Base-by-base conservation (phyloP, 352 stramenopile species). In the Peronospora destructor region DNA sequence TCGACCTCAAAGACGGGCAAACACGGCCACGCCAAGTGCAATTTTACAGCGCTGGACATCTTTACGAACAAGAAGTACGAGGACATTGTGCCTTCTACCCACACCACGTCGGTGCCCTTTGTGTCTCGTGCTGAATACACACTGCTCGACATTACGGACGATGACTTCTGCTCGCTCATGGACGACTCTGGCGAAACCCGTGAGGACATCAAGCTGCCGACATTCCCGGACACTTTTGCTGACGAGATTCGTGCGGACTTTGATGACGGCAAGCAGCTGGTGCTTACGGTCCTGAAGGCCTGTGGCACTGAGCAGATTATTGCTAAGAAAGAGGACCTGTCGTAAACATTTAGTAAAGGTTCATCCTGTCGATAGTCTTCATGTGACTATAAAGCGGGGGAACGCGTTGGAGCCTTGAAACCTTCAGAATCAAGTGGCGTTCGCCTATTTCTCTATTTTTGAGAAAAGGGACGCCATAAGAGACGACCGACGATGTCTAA, bases 51-150 rank as follows among this genome's bases (percentile, higher is more conserved):
- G 53, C 83, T 96, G 29, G 96, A 99, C 82, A 99, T 99, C 76
- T 99, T 99, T 89, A 99, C 94, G 48, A 97, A 97, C 73, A 99
- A 99, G 86, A 99, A 99, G 91, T 90, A 96, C 58, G 96, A 99
- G 73, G 96, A 98, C 85, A 98, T 99, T 77, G 94, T 98, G 64
- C 96, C 96, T 47, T 98, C 97, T 61, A 97, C 97, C 53, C 97
- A 99, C 85, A 97, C 87, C 70, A 98, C 94, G 62, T 96, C 90
- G 57, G 95, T 98, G 59, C 97, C 97, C 45, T 96, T 98, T 65
- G 96, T 99, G 52, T 94, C 84, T 51, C 91, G 93, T 67, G 80
- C 82, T 40, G 96, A 99, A 61, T 99, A 94, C 85, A 97, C 97
- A 64, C 86, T 99, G 45, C 90, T 98, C 48, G 96, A 99, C 77